Evolutionary conservation across 257 asterid genomes (phyloP).

Genomic region (Fraxinus cuspidata): DNA sequence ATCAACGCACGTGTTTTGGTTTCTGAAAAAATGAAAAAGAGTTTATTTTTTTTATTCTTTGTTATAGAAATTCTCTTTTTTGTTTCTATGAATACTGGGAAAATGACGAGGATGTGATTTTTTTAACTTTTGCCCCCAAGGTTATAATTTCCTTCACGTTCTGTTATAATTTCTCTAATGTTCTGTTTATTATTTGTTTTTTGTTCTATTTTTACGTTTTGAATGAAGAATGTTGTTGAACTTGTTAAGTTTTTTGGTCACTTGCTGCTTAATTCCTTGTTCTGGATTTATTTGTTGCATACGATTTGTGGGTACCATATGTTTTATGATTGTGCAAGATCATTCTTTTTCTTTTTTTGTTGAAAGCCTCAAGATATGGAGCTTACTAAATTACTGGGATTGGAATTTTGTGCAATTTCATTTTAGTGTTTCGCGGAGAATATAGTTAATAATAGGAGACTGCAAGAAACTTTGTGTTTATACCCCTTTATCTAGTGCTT

Average conservation of each 20-base stretch:
- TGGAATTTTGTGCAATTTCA: background rate
- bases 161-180: background rate
- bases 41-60: background rate
- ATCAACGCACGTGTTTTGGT: constrained; percentile 22
- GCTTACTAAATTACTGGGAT: background rate
- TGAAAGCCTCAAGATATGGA: background rate
- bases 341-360: background rate
- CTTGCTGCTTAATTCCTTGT: background rate
- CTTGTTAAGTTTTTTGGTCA: background rate
- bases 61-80: background rate
- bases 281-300: background rate
- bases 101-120: background rate
- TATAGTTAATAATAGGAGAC: background rate
- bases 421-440: background rate
- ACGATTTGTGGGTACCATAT: background rate
- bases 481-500: background rate
- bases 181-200: background rate
- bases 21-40: constrained; percentile 26
- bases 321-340: background rate
- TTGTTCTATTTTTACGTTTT: background rate
- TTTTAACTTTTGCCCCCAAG: background rate
- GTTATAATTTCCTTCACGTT: background rate
- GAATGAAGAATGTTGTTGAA: background rate
- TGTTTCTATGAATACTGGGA: background rate
- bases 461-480: background rate